phyloP scores from a whole-genome alignment of 371 early-diverging fungal genomes.

The Saksenaea vasiformis region DNA sequence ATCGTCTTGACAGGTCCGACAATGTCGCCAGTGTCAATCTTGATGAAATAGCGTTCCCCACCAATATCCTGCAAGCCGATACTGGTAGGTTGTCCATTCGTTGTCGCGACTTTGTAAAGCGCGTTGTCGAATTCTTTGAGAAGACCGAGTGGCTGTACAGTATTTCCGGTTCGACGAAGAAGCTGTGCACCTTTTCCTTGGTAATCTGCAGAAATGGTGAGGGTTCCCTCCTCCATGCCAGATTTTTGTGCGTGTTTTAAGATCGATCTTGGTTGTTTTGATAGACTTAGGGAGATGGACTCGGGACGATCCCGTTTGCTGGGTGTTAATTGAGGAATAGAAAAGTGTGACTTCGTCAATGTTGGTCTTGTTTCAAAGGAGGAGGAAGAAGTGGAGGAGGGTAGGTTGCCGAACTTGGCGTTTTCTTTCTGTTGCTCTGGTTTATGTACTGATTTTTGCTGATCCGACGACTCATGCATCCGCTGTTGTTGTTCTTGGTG shows the following conservation, averaged over 20 bases:
- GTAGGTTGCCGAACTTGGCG: neutral
- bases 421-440: neutral
- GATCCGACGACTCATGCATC: neutral
- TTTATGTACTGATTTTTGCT: neutral
- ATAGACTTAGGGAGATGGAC: neutral
- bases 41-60: neutral
- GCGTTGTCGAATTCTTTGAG: neutral
- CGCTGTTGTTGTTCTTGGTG: neutral
- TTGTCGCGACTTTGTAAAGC: neutral
- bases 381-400: neutral
- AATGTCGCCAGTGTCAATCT: neutral
- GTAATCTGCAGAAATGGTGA: neutral
- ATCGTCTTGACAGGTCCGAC: neutral
- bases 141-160: neutral
- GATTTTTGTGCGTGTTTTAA: neutral
- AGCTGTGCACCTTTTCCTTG: neutral
- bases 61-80: neutral
- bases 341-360: neutral
- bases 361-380: neutral
- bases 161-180: neutral
- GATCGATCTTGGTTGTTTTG: neutral
- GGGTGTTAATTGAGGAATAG: neutral
- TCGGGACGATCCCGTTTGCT: neutral
- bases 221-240: neutral
- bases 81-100: neutral